A percentile compares a stretch with the other conserved stretches of the same genome.
These are phyloP conservation scores for Cutaneotrichosporon dermatis DNA, from an alignment of 1,284 basidiomycete genomes.

Conservation along the genomic window DNA sequence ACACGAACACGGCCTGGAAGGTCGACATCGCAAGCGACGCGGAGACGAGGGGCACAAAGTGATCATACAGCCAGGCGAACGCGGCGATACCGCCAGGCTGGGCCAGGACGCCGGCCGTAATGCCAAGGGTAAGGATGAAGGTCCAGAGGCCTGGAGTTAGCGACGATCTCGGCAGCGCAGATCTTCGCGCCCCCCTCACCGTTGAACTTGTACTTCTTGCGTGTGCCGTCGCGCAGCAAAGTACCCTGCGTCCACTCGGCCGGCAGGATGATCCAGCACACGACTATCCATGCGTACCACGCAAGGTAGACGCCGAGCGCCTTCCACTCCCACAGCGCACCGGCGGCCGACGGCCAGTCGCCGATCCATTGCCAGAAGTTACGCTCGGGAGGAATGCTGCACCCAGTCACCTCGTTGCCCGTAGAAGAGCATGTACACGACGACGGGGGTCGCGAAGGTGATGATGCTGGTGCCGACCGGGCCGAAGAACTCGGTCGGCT, in stretches of 20 bases:
- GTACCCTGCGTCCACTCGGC: conserved; percentile 80
- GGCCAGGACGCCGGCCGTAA: conserved; percentile 62
- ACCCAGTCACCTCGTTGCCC: conserved; percentile 69
- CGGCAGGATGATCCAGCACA: conserved; percentile 78
- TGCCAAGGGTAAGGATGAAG: conserved; percentile 69
- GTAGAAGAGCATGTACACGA: conserved; percentile 77
- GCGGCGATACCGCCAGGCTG: conserved; percentile 66
- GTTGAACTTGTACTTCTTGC: conserved; percentile 89
- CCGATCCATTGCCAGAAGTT: conserved; percentile 12
- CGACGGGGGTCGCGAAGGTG: conserved; percentile 65
- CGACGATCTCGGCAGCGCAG: conserved; percentile 19
- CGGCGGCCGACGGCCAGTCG: conserved; percentile 35
- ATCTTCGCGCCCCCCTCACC: conserved; percentile 71
- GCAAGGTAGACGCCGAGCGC: conserved; percentile 71
- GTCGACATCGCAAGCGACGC: conserved; percentile 76
- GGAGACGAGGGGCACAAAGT: conserved; percentile 85
- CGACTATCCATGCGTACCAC: conserved; percentile 86
- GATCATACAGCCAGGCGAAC: conserved; percentile 86
- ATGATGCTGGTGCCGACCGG: conserved; percentile 73
- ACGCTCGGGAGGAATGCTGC: conserved; percentile 48
- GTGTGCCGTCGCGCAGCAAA: conserved; percentile 69
- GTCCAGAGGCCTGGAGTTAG: conserved; percentile 71
- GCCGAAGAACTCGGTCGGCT: conserved; percentile 77
- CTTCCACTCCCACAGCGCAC: conserved; percentile 70
- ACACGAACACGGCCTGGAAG: conserved; percentile 68